These are phyloP conservation scores for Trametes sanguinea DNA, from an alignment of 768 basidiomycete genomes.

Conservation along the genomic window DNA sequence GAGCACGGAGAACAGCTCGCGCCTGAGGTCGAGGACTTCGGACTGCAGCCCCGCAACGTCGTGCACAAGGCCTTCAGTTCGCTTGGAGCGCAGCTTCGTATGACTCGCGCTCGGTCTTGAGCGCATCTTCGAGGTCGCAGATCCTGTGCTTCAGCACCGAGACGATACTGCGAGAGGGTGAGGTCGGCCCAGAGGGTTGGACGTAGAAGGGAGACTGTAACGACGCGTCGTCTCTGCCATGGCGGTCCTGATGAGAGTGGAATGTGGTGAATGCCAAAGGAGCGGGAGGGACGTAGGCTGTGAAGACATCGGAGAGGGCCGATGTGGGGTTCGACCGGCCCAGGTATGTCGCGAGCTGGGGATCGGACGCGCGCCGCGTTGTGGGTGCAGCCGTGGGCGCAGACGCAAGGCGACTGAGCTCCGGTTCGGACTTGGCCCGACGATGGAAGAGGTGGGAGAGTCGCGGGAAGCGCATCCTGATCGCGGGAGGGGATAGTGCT, in stretches of 20 bases:
- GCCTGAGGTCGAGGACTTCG: conserved; percentile 13
- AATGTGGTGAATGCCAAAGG: background rate
- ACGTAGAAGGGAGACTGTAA: background rate
- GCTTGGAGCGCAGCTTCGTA: conserved; percentile 5
- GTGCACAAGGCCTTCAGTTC: conserved; percentile 1
- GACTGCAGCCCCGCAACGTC: conserved; percentile 12
- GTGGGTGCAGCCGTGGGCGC: conserved; percentile 11
- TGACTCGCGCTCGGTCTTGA: conserved; percentile 14
- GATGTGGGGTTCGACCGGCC: background rate
- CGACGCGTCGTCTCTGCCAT: background rate
- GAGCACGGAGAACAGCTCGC: conserved; percentile 12
- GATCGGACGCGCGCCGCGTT: conserved; percentile 22
- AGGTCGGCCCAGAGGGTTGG: background rate
- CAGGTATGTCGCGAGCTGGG: conserved; percentile 9
- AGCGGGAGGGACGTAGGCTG: conserved; percentile 8
- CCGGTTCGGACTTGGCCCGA: conserved; percentile 28
- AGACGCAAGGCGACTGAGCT: conserved; percentile 21
- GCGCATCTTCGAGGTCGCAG: conserved; percentile 22
- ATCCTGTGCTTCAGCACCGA: conserved; percentile 18
- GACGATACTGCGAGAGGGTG: conserved; percentile 1
- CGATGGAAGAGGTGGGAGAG: conserved; percentile 29
- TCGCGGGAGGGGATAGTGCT: background rate
- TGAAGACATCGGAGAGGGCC: conserved; percentile 6
- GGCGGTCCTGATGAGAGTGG: background rate
- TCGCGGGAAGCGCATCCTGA: conserved; percentile 29